A percentile compares a stretch with the other conserved stretches of the same genome.
phyloP scores from a whole-genome alignment of 805 yeast species.

The Kluyveromyces wickerhamii region DNA sequence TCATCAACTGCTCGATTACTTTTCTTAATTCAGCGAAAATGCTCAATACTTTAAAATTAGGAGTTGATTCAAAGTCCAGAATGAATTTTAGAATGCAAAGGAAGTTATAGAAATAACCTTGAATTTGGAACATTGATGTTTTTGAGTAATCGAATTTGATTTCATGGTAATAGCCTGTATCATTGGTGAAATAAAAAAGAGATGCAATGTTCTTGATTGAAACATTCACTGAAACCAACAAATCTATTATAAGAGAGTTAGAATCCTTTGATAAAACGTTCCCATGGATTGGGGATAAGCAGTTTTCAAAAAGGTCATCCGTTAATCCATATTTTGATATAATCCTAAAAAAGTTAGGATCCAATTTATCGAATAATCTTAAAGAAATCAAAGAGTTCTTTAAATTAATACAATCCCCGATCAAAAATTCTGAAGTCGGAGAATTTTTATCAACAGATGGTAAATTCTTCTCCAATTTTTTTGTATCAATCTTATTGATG shows the following conservation, averaged over 20 bases:
- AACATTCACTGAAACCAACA: constrained; percentile 25
- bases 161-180: constrained; percentile 7
- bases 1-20: constrained; percentile 20
- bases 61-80: constrained; percentile 27
- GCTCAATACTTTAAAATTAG: constrained; percentile 27
- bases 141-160: constrained; percentile 16
- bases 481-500: constrained; percentile 23
- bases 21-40: constrained; percentile 26
- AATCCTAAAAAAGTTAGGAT: constrained; percentile 18
- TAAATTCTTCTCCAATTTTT: constrained; percentile 21
- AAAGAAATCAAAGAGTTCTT: constrained; percentile 27
- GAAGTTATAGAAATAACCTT: constrained; percentile 26
- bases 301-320: constrained; percentile 15
- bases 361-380: constrained; percentile 20
- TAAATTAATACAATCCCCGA: constrained; percentile 18
- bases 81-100: constrained; percentile 24
- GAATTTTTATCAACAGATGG: constrained; percentile 6
- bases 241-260: constrained; percentile 22
- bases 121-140: constrained; percentile 24
- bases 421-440: constrained; percentile 9
- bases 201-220: constrained; percentile 27
- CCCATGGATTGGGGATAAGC: constrained; percentile 15
- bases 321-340: constrained; percentile 20
- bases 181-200: constrained; percentile 13
- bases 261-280: constrained; percentile 25